These are phyloP conservation scores for Isatis tinctoria DNA, from an alignment of 345 rosid species.

Conservation along the genomic window DNA sequence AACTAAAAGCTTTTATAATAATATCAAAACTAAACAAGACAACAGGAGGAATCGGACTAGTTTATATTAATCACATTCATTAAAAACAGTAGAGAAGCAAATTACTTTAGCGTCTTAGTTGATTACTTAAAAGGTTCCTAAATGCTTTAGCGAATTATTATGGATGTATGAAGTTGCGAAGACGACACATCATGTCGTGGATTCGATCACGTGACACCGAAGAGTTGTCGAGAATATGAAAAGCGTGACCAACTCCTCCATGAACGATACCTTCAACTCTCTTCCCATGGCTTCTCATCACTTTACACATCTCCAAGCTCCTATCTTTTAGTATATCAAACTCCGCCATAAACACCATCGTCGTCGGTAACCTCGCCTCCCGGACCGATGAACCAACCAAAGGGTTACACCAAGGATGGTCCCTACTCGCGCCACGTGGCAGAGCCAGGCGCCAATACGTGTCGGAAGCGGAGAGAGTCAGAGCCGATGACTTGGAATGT, in stretches of 20 bases:
- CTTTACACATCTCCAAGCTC: slow-evolving; percentile 50
- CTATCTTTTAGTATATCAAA: slow-evolving; percentile 59
- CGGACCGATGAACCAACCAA: slow-evolving; percentile 10
- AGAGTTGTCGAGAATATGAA: slow-evolving; percentile 50
- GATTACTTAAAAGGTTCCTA: neutral
- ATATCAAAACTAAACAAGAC: neutral
- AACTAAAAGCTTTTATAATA: neutral
- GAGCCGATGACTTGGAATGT: slow-evolving; percentile 45
- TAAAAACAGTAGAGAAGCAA: slow-evolving; percentile 7
- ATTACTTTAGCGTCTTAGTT: neutral
- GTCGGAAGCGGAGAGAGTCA: slow-evolving; percentile 59
- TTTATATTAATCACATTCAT: neutral
- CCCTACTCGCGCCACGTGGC: slow-evolving; percentile 60
- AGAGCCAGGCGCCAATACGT: slow-evolving; percentile 77
- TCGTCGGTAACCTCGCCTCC: slow-evolving; percentile 29
- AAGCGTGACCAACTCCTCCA: slow-evolving; percentile 77
- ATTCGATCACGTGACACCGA: slow-evolving; percentile 38
- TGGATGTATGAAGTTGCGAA: slow-evolving; percentile 46
- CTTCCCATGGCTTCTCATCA: slow-evolving; percentile 49
- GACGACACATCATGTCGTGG: slow-evolving; percentile 59
- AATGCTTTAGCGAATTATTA: neutral
- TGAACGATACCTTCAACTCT: slow-evolving; percentile 49
- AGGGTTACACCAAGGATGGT: slow-evolving; percentile 88
- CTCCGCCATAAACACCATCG: slow-evolving; percentile 66
- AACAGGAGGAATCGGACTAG: neutral